Conservation (phyloP, 345 rosid species). For the Passiflora organensis region DNA sequence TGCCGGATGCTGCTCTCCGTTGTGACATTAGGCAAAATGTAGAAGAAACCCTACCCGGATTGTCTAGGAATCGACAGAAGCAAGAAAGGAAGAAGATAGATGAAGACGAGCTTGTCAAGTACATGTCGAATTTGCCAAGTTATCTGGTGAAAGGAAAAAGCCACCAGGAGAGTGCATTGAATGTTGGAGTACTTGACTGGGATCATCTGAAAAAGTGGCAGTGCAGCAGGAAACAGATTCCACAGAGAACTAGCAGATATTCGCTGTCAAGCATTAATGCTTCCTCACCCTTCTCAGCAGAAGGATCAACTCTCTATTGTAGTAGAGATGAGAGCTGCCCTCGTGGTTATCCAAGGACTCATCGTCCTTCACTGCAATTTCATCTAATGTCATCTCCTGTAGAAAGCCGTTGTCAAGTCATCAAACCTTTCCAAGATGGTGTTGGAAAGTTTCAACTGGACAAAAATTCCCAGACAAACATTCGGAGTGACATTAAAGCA, state of each 20-base stretch:
- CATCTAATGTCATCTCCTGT: slow-evolving; percentile 42
- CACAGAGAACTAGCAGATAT: slow-evolving; percentile 33
- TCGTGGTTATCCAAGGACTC: slow-evolving; percentile 31
- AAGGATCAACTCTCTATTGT: slow-evolving; percentile 45
- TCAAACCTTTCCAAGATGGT: slow-evolving; percentile 27
- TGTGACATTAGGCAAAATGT: slow-evolving; percentile 38
- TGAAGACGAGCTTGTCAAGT: slow-evolving; percentile 80
- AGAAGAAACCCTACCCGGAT: slow-evolving; percentile 32
- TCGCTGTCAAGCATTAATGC: slow-evolving; percentile 43
- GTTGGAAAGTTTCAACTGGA: slow-evolving; percentile 24
- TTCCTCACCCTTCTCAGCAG: slow-evolving; percentile 36
- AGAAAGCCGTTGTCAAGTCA: slow-evolving; percentile 22
- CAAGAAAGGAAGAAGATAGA: slow-evolving; percentile 15
- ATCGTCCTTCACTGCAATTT: slow-evolving; percentile 36
- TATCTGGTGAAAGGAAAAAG: slow-evolving; percentile 61
- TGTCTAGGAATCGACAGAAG: slow-evolving; percentile 27
- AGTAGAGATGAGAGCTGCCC: slow-evolving; percentile 42
- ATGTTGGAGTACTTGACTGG: slow-evolving; percentile 95
- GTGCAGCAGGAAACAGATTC: slow-evolving; percentile 39
- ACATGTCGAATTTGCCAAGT: slow-evolving; percentile 82
- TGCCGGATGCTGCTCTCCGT: slow-evolving; percentile 44
- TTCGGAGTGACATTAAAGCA: slow-evolving; percentile 13
- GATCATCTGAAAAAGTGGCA: slow-evolving; percentile 85
- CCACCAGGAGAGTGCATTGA: slow-evolving; percentile 53
- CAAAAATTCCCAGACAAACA: slow-evolving; percentile 10